Evolutionary conservation across 768 basidiomycete species (phyloP).

Genomic region (Tylopilus sp.): DNA sequence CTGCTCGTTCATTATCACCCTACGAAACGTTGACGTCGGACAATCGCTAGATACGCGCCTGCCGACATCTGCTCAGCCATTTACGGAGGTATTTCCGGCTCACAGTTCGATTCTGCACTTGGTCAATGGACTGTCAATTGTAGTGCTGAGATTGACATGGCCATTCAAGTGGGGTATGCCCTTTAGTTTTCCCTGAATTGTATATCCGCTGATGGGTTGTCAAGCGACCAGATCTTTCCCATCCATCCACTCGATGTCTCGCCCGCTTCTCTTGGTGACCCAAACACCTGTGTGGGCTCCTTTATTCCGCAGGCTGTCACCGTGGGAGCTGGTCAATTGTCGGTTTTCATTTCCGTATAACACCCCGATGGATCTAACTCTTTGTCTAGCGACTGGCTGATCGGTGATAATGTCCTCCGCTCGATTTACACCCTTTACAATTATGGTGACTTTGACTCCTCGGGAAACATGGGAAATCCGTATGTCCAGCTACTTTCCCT

Average conservation of each 20-base stretch:
- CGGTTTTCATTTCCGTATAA: conserved; percentile 25
- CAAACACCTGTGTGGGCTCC: conserved; percentile 63
- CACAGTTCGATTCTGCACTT: conserved; percentile 46
- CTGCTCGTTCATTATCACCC: conserved; percentile 2
- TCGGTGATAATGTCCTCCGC: conserved; percentile 82
- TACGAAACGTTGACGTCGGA: conserved; percentile 3
- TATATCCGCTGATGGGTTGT: conserved; percentile 13
- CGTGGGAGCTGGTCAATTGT: conserved; percentile 67
- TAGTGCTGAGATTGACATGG: conserved; percentile 68
- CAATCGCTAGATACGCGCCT: conserved; percentile 59
- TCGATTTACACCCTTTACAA: conserved; percentile 82
- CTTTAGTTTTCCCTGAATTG: conserved; percentile 2
- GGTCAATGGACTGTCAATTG: conserved; percentile 78
- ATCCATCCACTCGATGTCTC: conserved; percentile 78
- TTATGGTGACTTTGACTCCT: conserved; percentile 72
- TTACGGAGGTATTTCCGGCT: conserved; percentile 64
- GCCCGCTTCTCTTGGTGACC: conserved; percentile 42
- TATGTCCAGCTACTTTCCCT: conserved; percentile 74
- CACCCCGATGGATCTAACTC: conserved; percentile 2
- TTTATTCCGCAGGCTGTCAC: conserved; percentile 64
- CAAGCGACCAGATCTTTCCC: conserved; percentile 69
- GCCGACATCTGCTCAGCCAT: conserved; percentile 62
- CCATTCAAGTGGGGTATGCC: conserved; percentile 71
- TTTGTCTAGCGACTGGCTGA: conserved; percentile 65
- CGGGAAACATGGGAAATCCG: conserved; percentile 67